These are phyloP conservation scores for Russula sp. DNA, from an alignment of 768 basidiomycete species.

Conservation along the genomic window DNA sequence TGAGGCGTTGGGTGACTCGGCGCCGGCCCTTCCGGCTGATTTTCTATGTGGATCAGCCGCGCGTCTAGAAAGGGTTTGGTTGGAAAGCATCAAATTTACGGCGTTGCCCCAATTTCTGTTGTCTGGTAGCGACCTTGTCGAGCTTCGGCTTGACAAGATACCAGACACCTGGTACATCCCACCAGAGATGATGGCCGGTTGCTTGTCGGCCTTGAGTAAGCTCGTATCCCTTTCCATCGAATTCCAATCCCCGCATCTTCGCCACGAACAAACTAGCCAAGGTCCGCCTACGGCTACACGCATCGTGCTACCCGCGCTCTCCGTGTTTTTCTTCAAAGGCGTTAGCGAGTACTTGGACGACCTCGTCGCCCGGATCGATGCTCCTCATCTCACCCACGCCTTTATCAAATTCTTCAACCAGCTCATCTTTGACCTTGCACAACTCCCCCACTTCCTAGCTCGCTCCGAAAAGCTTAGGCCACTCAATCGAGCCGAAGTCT, in stretches of 20 bases:
- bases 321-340: not conserved
- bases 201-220: not conserved
- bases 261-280: not conserved
- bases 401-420: not conserved
- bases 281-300: not conserved
- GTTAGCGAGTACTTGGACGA: conserved; percentile 1
- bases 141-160: not conserved
- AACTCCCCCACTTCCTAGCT: not conserved
- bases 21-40: not conserved
- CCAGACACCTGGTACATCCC: not conserved
- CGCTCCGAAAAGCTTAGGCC: not conserved
- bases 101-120: not conserved
- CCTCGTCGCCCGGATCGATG: not conserved
- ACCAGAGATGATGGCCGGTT: not conserved
- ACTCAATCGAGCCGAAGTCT: not conserved
- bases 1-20: not conserved
- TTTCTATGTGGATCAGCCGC: not conserved
- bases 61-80: not conserved
- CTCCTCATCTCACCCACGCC: not conserved
- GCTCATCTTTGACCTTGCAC: not conserved
- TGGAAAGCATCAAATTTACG: not conserved
- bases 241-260: not conserved
- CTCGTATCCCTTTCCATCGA: not conserved
- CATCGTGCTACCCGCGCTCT: not conserved
- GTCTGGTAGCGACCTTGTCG: not conserved